These are phyloP conservation scores for Pisolithus tinctorius DNA, from an alignment of 768 basidiomycete genomes.

Conservation along the genomic window DNA sequence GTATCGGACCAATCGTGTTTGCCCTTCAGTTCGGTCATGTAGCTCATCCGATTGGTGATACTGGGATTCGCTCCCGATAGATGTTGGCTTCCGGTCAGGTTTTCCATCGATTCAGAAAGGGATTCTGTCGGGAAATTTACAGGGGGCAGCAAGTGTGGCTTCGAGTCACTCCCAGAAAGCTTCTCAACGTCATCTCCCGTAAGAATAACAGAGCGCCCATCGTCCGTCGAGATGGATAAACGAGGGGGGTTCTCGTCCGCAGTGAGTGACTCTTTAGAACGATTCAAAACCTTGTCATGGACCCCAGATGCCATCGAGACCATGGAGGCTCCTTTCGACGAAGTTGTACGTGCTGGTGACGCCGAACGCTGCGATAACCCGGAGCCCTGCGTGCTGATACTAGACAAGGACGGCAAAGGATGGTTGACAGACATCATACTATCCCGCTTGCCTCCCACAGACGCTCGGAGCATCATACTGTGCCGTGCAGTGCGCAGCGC, in stretches of 20 bases:
- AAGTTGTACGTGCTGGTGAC: constrained; percentile 36
- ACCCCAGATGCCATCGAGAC: constrained; percentile 25
- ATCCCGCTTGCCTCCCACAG: constrained; percentile 41
- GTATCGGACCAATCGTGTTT: constrained; percentile 84
- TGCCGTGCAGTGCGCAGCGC: constrained; percentile 84
- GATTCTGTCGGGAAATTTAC: constrained; percentile 76
- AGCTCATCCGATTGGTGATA: constrained; percentile 62
- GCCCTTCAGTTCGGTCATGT: constrained; percentile 74
- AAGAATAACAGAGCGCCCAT: constrained; percentile 60
- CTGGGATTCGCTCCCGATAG: constrained; percentile 41
- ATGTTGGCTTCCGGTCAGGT: constrained; percentile 34
- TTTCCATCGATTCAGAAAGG: constrained; percentile 71
- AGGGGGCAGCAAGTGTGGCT: constrained; percentile 65
- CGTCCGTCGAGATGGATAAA: constrained; percentile 70
- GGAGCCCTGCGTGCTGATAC: constrained; percentile 29
- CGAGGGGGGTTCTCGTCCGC: constrained; percentile 52
- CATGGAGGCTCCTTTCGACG: constrained; percentile 40
- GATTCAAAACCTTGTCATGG: constrained; percentile 30
- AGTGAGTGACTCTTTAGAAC: constrained; percentile 12
- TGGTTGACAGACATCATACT: constrained; percentile 39
- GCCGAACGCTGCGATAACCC: constrained; percentile 27
- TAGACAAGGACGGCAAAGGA: constrained; percentile 33
- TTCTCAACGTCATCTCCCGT: constrained; percentile 41
- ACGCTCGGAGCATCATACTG: constrained; percentile 67
- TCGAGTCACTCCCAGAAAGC: constrained; percentile 20